Conservation (phyloP, 768 basidiomycete species). For the Cystofilobasidium macerans region DNA sequence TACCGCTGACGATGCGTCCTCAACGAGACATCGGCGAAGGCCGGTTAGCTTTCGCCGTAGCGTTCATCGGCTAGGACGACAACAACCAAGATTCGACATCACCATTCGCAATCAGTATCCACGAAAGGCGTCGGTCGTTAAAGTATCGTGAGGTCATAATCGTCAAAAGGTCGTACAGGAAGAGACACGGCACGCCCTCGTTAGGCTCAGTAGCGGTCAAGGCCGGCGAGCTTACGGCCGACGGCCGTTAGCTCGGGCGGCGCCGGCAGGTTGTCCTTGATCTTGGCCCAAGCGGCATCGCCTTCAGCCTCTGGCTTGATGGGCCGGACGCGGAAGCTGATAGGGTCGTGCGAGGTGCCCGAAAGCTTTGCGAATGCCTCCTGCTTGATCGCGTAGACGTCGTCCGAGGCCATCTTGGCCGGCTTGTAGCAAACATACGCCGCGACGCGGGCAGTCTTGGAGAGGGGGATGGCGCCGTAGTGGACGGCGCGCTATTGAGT, state of each 20-base stretch:
- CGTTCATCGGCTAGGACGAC: too few relatives aligned
- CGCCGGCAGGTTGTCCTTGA: neutral
- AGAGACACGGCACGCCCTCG: neutral
- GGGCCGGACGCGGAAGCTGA: neutral
- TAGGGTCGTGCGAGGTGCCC: neutral
- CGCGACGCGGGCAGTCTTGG: constrained; percentile 29
- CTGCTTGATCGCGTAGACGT: constrained; percentile 1
- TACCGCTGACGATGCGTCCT: too few relatives aligned
- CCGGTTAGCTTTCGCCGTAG: too few relatives aligned
- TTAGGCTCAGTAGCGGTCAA: neutral
- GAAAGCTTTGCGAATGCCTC: constrained; percentile 4
- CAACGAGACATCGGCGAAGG: too few relatives aligned
- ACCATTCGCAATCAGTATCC: too few relatives aligned
- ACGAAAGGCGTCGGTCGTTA: too few relatives aligned
- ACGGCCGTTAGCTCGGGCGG: neutral
- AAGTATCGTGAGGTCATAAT: too few relatives aligned
- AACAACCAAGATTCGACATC: too few relatives aligned
- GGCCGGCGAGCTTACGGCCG: neutral
- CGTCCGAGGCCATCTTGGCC: constrained; percentile 2
- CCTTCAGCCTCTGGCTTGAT: neutral
- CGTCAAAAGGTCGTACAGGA: too few relatives aligned
- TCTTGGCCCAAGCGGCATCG: neutral
- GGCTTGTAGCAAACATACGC: constrained; percentile 26
- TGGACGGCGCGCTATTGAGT: constrained; percentile 22
- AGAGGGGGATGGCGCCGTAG: constrained; percentile 31